Base-by-base conservation (phyloP, 1,284 basidiomycete genomes). In the Sanghuangporus baumii region DNA sequence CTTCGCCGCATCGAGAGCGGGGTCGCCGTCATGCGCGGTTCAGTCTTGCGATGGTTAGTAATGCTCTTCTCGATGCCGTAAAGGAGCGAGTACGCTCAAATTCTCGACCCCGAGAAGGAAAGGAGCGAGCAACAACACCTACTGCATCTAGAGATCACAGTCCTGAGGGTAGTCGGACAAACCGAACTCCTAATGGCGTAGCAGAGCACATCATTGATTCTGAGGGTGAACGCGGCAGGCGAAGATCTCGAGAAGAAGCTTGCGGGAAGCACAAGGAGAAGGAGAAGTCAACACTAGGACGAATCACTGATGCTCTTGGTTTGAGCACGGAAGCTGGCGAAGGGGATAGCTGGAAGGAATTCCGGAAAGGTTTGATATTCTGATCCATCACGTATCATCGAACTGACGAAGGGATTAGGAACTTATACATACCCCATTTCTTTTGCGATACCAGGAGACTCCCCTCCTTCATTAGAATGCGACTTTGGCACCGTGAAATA, bases 401-500 rank as follows among this genome's bases (percentile, higher is more conserved):
- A 50, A 61, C 18, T 31, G 55, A 18, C 12, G 31, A 51, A 41
- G 51, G 37, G 14, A 20, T 20, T 69, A 91, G 93, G 94, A n/a
- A 89, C 87, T 5, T 98, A 98, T 74, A 94, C 90, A 48, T 99
- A 95, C 73, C 95, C 96, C 1, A 92, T 99, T 69, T 92, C 91
- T 18, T 93, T 98, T 73, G 81, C 88, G 3, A 86, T 99, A 55
- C 94, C 96, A 0, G 80, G 86, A 3, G 83, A 85, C 64, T 82
- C 91, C 3, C 94, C 95, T 3, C 93, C 96, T 0, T 88, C 88
- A 0, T 79, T 97, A 63, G 81, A 83, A 58, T 89, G 88, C 66
- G 85, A 91, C 61, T 92, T 87, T 71, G 96, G 95, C 14, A 83
- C 84, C 8, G 87, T 97, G 23, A 73, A 74, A 1, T 98, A 97